Evolutionary conservation across 2,329 filamentous ascomycete genomes (phyloP), one percentile per base, ranked within the genome.

Genomic region (Shiraia bambusicola): DNA sequence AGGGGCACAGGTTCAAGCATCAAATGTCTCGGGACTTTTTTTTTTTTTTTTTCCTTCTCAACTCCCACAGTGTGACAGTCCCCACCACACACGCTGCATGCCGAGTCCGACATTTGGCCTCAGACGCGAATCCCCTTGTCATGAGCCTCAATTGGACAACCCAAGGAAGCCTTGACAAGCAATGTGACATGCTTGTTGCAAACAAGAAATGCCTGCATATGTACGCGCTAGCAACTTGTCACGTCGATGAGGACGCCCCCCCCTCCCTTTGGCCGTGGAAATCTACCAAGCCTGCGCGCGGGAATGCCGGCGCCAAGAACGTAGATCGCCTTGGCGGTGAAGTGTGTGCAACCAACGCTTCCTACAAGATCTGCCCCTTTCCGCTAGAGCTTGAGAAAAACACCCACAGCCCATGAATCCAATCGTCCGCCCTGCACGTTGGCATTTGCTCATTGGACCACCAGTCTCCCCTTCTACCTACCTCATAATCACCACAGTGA

Each of bases 271-370:
- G 35, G 39, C 32, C 15, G 16, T 33, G 31, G 17, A 31, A 35
- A 37, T 32, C 34, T 32, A n/a, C 26, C 28, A 34, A 15, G 33
- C 19, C 34, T 36, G 35, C 33, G 35, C 33, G 44, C 45, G 44
- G 54, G 42, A 51, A 35, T 40, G 34, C 40, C 46, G 31, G 19
- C 19, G 54, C 52, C 52, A 58, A 56, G 54, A 26, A 24, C 25
- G 42, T 28, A 46, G 45, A 54, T 56, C 52, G 45, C 26, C 54
- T 58, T 56, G 52, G 54, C 54, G 16, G 37, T 37, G 25, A 34
- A 37, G 22, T 41, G 33, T 49, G 49, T 56, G 37, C 43, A 22
- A 50, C 41, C n/a, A 22, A 15, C 31, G 27, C 33, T 38, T 34
- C 26, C 46, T 54, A 43, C 39, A 45, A 46, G 42, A 51, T 50